Conservation (phyloP, 2,329 filamentous ascomycete species). For the Talaromyces sp. region DNA sequence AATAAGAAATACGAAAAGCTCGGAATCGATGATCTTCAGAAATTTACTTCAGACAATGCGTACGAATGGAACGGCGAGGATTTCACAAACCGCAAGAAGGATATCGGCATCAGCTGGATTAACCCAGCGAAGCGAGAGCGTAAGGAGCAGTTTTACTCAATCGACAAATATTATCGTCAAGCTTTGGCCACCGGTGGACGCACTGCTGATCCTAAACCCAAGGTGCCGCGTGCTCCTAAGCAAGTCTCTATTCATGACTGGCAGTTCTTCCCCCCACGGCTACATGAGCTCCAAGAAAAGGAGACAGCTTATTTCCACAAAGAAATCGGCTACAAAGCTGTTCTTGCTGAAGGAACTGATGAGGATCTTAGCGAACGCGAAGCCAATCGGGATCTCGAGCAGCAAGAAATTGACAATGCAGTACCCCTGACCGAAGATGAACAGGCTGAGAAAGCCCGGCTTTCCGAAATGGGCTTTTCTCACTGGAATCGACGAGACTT, state of each 20-base stretch:
- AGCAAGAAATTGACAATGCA: conserved; percentile 90
- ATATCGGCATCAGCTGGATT: conserved; percentile 93
- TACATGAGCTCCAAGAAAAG: conserved; percentile 88
- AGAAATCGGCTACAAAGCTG: conserved; percentile 92
- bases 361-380: conserved; percentile 83
- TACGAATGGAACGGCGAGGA: conserved; percentile 99
- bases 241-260: conserved; percentile 92
- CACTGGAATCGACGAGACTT: conserved; percentile 98
- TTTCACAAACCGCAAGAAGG: conserved; percentile 87
- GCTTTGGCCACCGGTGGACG: conserved; percentile 78
- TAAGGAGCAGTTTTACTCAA: conserved; percentile 96
- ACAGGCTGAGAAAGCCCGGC: conserved; percentile 75
- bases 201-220: conserved; percentile 82
- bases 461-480: conserved; percentile 82
- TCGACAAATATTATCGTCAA: conserved; percentile 97
- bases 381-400: conserved; percentile 81
- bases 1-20: conserved; percentile 96
- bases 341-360: conserved; percentile 81
- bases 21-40: conserved; percentile 93
- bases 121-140: conserved; percentile 97
- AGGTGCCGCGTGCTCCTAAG: conserved; percentile 91
- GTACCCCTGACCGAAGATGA: conserved; percentile 86
- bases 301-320: conserved; percentile 96
- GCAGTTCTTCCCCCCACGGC: conserved; percentile 85
- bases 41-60: conserved; percentile 94